Conservation (phyloP, 805 yeast species). For the Groenewaldozyma tartarivorans region DNA sequence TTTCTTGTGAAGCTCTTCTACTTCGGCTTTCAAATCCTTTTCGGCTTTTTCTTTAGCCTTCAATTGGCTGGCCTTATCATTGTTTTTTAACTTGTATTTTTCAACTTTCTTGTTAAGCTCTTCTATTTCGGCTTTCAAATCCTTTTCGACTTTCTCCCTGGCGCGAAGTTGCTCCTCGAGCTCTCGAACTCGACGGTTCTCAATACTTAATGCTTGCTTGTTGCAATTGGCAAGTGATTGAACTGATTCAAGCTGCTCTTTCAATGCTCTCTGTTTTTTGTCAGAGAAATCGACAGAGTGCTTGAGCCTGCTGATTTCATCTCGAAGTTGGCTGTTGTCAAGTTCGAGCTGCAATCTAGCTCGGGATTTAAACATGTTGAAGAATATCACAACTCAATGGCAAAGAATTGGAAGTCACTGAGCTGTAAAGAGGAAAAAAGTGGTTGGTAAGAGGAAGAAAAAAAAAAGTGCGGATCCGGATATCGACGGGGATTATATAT, state of each 20-base stretch:
- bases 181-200: background rate
- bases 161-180: background rate
- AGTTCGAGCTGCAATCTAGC: too few relatives aligned
- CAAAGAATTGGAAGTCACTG: too few relatives aligned
- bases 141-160: background rate
- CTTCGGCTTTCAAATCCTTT: background rate
- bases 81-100: too few relatives aligned
- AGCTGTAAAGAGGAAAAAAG: too few relatives aligned
- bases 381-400: too few relatives aligned
- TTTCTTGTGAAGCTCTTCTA: too few relatives aligned
- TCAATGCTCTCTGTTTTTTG: background rate
- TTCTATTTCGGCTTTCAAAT: too few relatives aligned
- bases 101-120: background rate
- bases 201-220: background rate
- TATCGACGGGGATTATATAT: too few relatives aligned
- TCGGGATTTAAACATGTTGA: too few relatives aligned
- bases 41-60: background rate
- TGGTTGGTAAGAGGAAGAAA: too few relatives aligned
- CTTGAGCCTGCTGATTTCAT: constrained; percentile 1
- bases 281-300: background rate
- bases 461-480: too few relatives aligned
- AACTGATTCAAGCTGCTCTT: background rate
- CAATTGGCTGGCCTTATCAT: background rate
- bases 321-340: background rate
- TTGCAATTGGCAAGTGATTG: background rate